Evolutionary conservation across 805 yeast genomes (phyloP).

Genomic region (Cyberlindnera mississippiensis): DNA sequence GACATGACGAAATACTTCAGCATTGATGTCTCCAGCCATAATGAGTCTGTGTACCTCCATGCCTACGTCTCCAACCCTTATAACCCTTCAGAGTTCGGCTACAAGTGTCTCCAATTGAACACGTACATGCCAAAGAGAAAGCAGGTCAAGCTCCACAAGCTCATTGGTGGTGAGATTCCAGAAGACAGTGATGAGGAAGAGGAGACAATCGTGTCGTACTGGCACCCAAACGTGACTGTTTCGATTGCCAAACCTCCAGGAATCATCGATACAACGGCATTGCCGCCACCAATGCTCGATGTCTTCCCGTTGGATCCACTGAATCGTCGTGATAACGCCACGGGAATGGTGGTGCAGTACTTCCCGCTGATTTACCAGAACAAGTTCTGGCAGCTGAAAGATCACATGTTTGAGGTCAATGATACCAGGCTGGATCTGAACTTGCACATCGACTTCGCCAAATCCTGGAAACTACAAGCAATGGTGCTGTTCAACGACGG

Average conservation of each 20-base stretch:
- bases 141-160: constrained; percentile 28
- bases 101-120: constrained; percentile 25
- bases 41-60: constrained; percentile 35
- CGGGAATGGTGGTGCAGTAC: constrained; percentile 32
- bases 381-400: constrained; percentile 37
- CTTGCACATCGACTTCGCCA: constrained; percentile 27
- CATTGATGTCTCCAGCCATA: constrained; percentile 17
- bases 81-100: constrained; percentile 19
- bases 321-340: constrained; percentile 28
- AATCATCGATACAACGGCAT: constrained; percentile 14
- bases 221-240: constrained; percentile 36
- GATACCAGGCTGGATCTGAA: constrained; percentile 28
- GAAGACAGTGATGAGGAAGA: constrained; percentile 8
- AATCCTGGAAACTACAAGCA: constrained; percentile 32
- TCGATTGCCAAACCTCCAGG: constrained; percentile 26
- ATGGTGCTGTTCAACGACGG: constrained; percentile 28
- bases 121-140: constrained; percentile 30
- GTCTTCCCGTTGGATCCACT: constrained; percentile 27
- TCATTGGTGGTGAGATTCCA: constrained; percentile 28
- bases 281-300: constrained; percentile 25
- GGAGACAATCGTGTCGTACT: constrained; percentile 27
- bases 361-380: constrained; percentile 36
- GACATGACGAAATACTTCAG: constrained; percentile 12
- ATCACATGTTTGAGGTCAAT: constrained; percentile 33
- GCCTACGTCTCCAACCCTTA: constrained; percentile 24